A percentile compares a stretch with the other conserved stretches of the same genome.
These are phyloP conservation scores for Lipomyces sp. DNA, from an alignment of 805 yeast species.

Conservation along the genomic window DNA sequence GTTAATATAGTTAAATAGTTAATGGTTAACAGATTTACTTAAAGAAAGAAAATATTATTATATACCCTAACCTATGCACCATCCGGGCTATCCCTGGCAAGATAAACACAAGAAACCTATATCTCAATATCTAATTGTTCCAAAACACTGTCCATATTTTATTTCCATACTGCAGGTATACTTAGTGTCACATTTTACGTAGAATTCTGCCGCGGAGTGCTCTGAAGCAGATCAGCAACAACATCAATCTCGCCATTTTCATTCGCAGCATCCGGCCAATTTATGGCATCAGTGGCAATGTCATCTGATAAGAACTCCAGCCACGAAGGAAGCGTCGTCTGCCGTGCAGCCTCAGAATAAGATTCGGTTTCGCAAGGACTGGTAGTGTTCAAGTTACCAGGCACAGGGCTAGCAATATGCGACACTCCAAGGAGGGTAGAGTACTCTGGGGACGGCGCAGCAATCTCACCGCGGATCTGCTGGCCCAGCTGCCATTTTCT, in stretches of 20 bases:
- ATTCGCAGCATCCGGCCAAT: neutral
- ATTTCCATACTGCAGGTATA: neutral
- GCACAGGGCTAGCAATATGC: neutral
- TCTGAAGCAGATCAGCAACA: constrained; percentile 5
- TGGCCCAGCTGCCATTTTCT: constrained; percentile 20
- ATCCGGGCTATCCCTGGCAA: neutral
- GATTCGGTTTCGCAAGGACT: constrained; percentile 19
- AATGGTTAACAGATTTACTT: too few species aligned
- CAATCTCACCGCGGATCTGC: neutral
- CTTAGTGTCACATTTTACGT: neutral
- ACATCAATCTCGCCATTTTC: neutral
- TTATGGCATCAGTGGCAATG: constrained; percentile 6
- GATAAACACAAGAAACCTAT: too few species aligned
- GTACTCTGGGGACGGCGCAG: neutral
- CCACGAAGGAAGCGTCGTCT: constrained; percentile 32
- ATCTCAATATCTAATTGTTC: neutral
- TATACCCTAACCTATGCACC: neutral
- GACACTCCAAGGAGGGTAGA: neutral
- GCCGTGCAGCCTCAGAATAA: constrained; percentile 24
- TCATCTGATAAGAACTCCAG: constrained; percentile 31
- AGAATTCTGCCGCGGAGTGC: neutral
- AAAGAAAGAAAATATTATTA: too few species aligned
- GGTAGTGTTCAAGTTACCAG: neutral
- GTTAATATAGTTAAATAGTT: too few species aligned
- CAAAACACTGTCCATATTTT: neutral